phyloP scores from a whole-genome alignment of 495 filamentous ascomycete species.

The Clohesyomyces aquaticus region DNA sequence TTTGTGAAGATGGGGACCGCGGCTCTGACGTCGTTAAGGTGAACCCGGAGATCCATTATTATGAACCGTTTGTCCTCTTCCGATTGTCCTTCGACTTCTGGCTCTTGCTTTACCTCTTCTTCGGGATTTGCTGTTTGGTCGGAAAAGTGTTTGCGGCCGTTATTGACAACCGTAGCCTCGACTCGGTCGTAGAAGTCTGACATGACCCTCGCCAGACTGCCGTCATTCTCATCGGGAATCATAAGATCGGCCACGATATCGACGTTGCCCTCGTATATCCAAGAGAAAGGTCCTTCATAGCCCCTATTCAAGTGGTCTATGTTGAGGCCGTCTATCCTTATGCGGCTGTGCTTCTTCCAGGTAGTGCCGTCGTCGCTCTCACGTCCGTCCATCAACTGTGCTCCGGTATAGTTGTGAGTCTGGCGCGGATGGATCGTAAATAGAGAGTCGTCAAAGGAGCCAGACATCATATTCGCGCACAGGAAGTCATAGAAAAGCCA shows the following conservation, averaged over 20 bases:
- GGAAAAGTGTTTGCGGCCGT: conserved; percentile 21
- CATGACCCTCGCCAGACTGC: conserved; percentile 87
- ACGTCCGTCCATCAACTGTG: conserved; percentile 55
- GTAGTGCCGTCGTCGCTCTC: conserved; percentile 57
- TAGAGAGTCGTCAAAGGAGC: conserved; percentile 90
- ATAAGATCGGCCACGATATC: conserved; percentile 96
- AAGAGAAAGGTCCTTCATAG: conserved; percentile 91
- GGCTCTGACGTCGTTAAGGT: conserved; percentile 90
- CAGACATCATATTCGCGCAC: conserved; percentile 92
- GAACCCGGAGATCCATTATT: conserved; percentile 85
- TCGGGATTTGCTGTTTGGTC: conserved; percentile 21
- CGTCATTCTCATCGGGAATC: conserved; percentile 83
- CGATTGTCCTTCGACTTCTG: conserved; percentile 1
- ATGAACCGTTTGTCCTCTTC: conserved; percentile 69
- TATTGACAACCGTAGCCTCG: conserved; percentile 82
- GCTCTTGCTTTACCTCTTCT: conserved; percentile 28
- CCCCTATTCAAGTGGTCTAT: conserved; percentile 96
- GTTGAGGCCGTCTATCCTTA: conserved; percentile 89
- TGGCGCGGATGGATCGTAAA: conserved; percentile 97
- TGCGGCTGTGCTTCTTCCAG: conserved; percentile 92
- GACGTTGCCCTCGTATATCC: conserved; percentile 95
- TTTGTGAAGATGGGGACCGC: conserved; percentile 88
- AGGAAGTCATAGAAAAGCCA: conserved; percentile 98
- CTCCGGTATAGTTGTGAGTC: conserved; percentile 69
- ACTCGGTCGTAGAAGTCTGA: conserved; percentile 92